These are phyloP conservation scores for Trichoderma endophyticum DNA, from an alignment of 2,329 filamentous ascomycete genomes.

Conservation along the genomic window DNA sequence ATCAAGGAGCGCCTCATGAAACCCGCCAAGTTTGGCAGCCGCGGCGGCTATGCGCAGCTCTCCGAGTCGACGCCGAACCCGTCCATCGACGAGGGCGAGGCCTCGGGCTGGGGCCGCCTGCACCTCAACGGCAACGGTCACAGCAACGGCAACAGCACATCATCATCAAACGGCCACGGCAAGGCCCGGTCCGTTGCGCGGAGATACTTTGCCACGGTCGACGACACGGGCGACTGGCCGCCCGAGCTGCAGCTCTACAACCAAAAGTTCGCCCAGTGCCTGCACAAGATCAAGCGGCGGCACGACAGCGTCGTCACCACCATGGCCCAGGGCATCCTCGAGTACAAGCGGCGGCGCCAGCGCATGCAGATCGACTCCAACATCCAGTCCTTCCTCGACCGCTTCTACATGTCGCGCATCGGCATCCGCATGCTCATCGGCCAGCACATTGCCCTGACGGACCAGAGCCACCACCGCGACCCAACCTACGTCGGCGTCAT, in stretches of 20 bases:
- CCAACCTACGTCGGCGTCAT: slow-evolving; percentile 97
- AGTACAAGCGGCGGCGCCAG: slow-evolving; percentile 95
- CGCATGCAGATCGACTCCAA: slow-evolving; percentile 97
- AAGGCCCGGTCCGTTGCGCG: slow-evolving; percentile 48
- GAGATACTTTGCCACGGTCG: slow-evolving; percentile 85
- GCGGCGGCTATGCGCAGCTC: slow-evolving; percentile 65
- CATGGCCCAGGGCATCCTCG: slow-evolving; percentile 94
- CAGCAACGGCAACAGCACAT: slow-evolving; percentile 21
- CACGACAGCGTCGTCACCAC: slow-evolving; percentile 98
- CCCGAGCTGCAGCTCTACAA: slow-evolving; percentile 95
- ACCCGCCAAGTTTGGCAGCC: slow-evolving; percentile 55
- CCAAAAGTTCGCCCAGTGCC: slow-evolving; percentile 78
- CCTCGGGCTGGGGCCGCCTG: slow-evolving; percentile 56
- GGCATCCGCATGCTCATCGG: slow-evolving; percentile 99
- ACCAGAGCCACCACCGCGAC: slow-evolving; percentile 85
- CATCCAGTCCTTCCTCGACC: slow-evolving; percentile 95
- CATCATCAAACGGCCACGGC: slow-evolving; percentile 24
- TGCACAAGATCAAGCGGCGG: slow-evolving; percentile 91
- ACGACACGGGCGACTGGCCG: slow-evolving; percentile 86
- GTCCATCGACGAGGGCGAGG: slow-evolving; percentile 80
- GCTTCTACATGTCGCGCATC: slow-evolving; percentile 99
- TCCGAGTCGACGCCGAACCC: slow-evolving; percentile 86
- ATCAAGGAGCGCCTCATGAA: slow-evolving; percentile 75
- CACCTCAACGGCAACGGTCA: slow-evolving; percentile 42
- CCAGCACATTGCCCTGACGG: slow-evolving; percentile 94